Evolutionary conservation across 2,329 filamentous ascomycete genomes (phyloP), one percentile per base, ranked within the genome.

Genomic region (Fusarium oxysporum): DNA sequence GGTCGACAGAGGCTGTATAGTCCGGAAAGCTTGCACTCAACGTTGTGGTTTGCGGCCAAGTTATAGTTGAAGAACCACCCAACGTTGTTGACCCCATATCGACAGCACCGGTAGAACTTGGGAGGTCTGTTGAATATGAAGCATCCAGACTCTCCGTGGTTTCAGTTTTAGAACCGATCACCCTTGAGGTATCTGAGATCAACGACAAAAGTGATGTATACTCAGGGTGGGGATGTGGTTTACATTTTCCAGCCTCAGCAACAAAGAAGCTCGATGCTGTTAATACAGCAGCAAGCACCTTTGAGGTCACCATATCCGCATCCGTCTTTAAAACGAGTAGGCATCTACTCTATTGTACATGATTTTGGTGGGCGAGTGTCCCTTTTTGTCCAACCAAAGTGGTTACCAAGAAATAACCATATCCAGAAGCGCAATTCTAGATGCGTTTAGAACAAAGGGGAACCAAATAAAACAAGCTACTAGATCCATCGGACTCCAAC

Each of bases 231-330:
- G 57, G 47, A 28, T 58, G 50, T 35, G 51, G 44, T 35, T 32
- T 65, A 17, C 51, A 59, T 28, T 65, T 45, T 21, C 25, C 51
- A 50, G 51, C 64, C 56, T 65, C 38, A 32, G 38, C 60, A 50
- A 28, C 37, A 33, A 33, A 43, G 25, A 58, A 37, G n/a, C 33
- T 35, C 16, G 32, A 50, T 40, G 14, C 30, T 25, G 38, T 38
- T 14, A 66, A 21, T 11, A 44, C 28, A 41, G 35, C 38, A 33
- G 41, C 28, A 58, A 40, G 12, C 38, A 51, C 16, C 19, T 44
- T 58, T 32, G 19, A 33, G 17, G 19, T 32, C 21, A 44, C 25
- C 50, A 65, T 65, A 10, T 14, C 56, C 21, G 8, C 25, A 41
- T 23, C 16, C 19, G 21, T 35, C 33, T 25, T 21, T 5, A 50